Conservation (phyloP, 1,284 basidiomycete genomes). For the Anthracocystis setariae region DNA sequence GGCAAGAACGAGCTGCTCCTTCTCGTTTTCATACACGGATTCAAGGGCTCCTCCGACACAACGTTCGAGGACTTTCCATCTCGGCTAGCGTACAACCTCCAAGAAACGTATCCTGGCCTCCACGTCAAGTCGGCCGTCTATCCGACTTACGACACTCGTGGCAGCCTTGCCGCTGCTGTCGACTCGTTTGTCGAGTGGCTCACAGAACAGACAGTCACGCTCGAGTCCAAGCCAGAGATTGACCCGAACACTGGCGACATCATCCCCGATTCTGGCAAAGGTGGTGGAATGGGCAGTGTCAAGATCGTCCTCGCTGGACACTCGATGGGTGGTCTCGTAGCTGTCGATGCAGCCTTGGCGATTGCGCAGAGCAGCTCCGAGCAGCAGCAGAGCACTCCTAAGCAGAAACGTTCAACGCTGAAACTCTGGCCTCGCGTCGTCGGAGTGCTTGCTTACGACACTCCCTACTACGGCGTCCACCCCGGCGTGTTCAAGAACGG, state of each 20-base stretch:
- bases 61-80: slow-evolving; percentile 81
- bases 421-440: slow-evolving; percentile 85
- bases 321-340: slow-evolving; percentile 73
- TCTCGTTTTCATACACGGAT: slow-evolving; percentile 66
- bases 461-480: slow-evolving; percentile 75
- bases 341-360: slow-evolving; percentile 79
- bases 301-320: slow-evolving; percentile 89
- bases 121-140: slow-evolving; percentile 81
- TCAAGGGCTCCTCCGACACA: slow-evolving; percentile 77
- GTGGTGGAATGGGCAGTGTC: slow-evolving; percentile 56
- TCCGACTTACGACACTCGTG: slow-evolving; percentile 84
- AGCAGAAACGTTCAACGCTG: slow-evolving; percentile 63
- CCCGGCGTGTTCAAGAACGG: slow-evolving; percentile 86
- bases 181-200: slow-evolving; percentile 47
- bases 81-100: slow-evolving; percentile 79
- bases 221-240: slow-evolving; percentile 73
- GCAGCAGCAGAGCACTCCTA: slow-evolving; percentile 9
- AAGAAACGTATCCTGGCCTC: slow-evolving; percentile 70
- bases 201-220: slow-evolving; percentile 80
- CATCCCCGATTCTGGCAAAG: slow-evolving; percentile 34
- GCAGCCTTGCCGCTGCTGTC: slow-evolving; percentile 53
- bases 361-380: slow-evolving; percentile 30
- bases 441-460: slow-evolving; percentile 86
- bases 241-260: slow-evolving; percentile 33
- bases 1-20: slow-evolving; percentile 41